Evolutionary conservation across 2,329 filamentous ascomycete genomes (phyloP), one percentile per base, ranked within the genome.

Genomic region (Dactylella cylindrospora): DNA sequence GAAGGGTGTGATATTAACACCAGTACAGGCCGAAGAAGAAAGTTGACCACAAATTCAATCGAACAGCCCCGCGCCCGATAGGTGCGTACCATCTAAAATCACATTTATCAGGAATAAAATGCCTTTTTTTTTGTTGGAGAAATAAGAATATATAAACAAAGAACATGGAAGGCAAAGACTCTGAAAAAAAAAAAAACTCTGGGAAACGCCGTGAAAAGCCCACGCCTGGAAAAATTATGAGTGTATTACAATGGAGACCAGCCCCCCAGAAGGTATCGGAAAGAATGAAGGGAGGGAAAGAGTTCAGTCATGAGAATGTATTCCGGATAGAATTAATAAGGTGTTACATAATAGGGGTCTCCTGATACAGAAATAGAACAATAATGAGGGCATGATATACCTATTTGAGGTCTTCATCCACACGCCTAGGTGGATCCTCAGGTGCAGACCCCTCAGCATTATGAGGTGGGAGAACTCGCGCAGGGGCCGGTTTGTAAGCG

Each of bases 401-500:
- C 17, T 43, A 25, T 31, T 52, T 52, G 13, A 52, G n/a, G 17
- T 52, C 49, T 10, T 45, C 55, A 43, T 61, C 55, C 20, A 40
- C 41, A 23, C 46, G 55, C 15, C 43, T 33, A 12, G 55, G 40
- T 3, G 43, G 52, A 17, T 53, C 35, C 10, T 38, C 40, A 26
- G 40, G 22, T 15, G 28, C n/a, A 9, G 41, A 26, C 10, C 9
- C 22, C n/a, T 53, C 55, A 2, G 41, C 47, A 23, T 41, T 46
- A 22, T 61, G 55, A 5, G 55, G 50, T 25, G 55, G 55, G 7
- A 61, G 44, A 7, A 35, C 49, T 41, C 55, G 20, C 13, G 35
- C 31, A 1, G 28, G 35, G n/a, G 46, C 41, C 5, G 55, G 55
- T 31, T 53, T 61, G 33, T 47, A 61, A 12, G 55, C 55, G 20